Evolutionary conservation across 179 eudicot genomes (phyloP), one percentile per base, ranked within the genome.

Genomic region (Actinidia polygama): DNA sequence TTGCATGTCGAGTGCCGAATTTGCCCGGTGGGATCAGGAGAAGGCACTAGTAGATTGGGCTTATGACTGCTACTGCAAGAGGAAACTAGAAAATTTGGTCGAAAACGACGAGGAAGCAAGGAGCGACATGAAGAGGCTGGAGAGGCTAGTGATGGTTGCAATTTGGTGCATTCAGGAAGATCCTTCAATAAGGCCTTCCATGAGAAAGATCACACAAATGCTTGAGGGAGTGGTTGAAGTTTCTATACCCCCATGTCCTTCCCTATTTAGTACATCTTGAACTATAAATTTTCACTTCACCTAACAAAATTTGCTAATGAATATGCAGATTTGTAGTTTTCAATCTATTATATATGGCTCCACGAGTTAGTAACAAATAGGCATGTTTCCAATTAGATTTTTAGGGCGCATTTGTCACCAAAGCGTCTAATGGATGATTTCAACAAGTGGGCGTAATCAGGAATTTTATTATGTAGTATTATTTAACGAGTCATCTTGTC

Each of bases 131-230:
- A 59, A 59, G 51, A 59, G 66, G 51, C 8, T 77, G 14, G 69
- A 77, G 68, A 77, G 69, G 49, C 36, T 77, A 36, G 69, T 59
- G 80, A 77, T 36, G 69, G 19, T 77, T 14, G 80, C 69, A 5
- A 58, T 77, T n/a, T 77, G 80, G 67, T 77, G 69, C 36, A 77
- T 54, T 59, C 80, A 77, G 16, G 80, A 59, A 54, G 69, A 77
- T 77, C 68, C 80, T 6, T 58, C 80, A 7, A 11, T 44, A 10
- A 62, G 80, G 69, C 80, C 80, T 46, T 19, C 80, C 63, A 59
- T 77, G 80, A 59, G 47, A 21, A n/a, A 23, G 14, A 47, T 59
- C 49, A 12, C 24, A 19, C 80, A 58, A 44, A 77, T 77, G 80
- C 26, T 77, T 5, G 80, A 77, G 18, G 80, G 69, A n/a, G 80